Conservation (phyloP, 2,329 filamentous ascomycete species). For the Bipolaris oryzae region DNA sequence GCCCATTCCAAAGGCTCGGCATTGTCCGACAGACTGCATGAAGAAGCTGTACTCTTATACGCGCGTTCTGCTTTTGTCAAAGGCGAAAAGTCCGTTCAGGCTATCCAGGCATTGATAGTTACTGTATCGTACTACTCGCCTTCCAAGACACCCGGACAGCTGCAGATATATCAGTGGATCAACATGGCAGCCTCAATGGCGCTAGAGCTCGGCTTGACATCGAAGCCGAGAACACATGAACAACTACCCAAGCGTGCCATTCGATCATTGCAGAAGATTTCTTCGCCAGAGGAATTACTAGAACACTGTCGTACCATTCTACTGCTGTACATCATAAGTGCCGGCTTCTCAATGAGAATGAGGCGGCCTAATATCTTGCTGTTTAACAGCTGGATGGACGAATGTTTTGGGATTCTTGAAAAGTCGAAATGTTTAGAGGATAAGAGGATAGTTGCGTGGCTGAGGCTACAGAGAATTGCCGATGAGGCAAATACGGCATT, state of each 20-base stretch:
- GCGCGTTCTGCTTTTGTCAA: slow-evolving; percentile 43
- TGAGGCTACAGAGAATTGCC: slow-evolving; percentile 44
- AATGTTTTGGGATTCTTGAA: slow-evolving; percentile 38
- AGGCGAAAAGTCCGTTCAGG: slow-evolving; percentile 47
- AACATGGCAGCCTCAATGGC: slow-evolving; percentile 48
- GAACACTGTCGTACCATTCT: slow-evolving; percentile 46
- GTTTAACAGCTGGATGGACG: slow-evolving; percentile 48
- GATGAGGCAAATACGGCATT: slow-evolving; percentile 47
- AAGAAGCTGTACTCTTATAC: slow-evolving; percentile 43
- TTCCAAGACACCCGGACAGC: slow-evolving; percentile 37
- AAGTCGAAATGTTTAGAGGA: slow-evolving; percentile 43
- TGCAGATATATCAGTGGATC: slow-evolving; percentile 45
- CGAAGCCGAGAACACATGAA: slow-evolving; percentile 47
- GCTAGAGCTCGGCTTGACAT: slow-evolving; percentile 44
- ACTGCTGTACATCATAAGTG: slow-evolving; percentile 40
- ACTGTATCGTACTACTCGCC: slow-evolving; percentile 45
- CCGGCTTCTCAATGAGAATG: slow-evolving; percentile 43
- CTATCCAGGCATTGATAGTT: slow-evolving; percentile 44
- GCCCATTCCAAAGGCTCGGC: slow-evolving; percentile 40
- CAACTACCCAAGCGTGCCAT: slow-evolving; percentile 45
- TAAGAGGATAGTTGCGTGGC: slow-evolving; percentile 36
- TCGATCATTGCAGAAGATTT: slow-evolving; percentile 41
- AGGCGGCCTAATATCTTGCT: slow-evolving; percentile 43
- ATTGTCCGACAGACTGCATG: slow-evolving; percentile 41
- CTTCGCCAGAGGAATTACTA: slow-evolving; percentile 42